These are phyloP conservation scores for Bipolaris gigantea DNA, from an alignment of 2,329 filamentous ascomycete genomes.

Conservation along the genomic window DNA sequence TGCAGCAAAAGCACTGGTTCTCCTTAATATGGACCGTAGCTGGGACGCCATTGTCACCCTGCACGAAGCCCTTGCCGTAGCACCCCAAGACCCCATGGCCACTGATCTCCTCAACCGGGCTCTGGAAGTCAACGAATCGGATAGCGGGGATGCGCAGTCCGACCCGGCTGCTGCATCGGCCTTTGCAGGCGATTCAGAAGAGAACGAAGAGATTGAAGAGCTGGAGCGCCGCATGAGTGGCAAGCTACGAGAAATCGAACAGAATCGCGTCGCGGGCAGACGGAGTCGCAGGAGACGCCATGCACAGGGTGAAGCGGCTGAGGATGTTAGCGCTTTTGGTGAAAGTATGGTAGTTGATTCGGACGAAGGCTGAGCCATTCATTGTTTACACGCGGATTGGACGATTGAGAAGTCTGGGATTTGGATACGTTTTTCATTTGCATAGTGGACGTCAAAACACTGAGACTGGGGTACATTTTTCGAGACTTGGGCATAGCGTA, in stretches of 20 bases:
- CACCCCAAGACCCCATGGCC: slow-evolving; percentile 78
- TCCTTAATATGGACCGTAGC: slow-evolving; percentile 73
- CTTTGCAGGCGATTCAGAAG: slow-evolving; percentile 10
- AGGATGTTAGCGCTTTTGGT: slow-evolving; percentile 45
- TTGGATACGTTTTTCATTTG: not conserved
- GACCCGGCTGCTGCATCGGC: not conserved
- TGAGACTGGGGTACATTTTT: not conserved
- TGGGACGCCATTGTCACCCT: slow-evolving; percentile 79
- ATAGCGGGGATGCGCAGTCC: slow-evolving; percentile 13
- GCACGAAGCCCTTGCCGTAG: slow-evolving; percentile 80
- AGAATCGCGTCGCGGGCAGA: slow-evolving; percentile 57
- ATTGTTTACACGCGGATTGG: not conserved
- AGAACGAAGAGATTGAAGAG: slow-evolving; percentile 47
- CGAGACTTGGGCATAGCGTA: slow-evolving; percentile 5
- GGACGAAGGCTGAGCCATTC: slow-evolving; percentile 43
- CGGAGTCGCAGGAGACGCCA: slow-evolving; percentile 53
- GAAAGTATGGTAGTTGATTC: slow-evolving; percentile 61
- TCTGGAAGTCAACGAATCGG: slow-evolving; percentile 49
- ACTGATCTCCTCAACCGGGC: slow-evolving; percentile 77
- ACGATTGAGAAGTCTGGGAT: not conserved
- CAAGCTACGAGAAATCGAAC: slow-evolving; percentile 53
- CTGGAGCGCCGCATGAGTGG: slow-evolving; percentile 59
- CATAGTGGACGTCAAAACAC: slow-evolving; percentile 1
- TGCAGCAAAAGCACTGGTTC: slow-evolving; percentile 78
- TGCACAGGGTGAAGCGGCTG: slow-evolving; percentile 49